Evolutionary conservation across 2,329 filamentous ascomycete genomes (phyloP), one percentile per base, ranked within the genome.

Genomic region (Monascus ruber): DNA sequence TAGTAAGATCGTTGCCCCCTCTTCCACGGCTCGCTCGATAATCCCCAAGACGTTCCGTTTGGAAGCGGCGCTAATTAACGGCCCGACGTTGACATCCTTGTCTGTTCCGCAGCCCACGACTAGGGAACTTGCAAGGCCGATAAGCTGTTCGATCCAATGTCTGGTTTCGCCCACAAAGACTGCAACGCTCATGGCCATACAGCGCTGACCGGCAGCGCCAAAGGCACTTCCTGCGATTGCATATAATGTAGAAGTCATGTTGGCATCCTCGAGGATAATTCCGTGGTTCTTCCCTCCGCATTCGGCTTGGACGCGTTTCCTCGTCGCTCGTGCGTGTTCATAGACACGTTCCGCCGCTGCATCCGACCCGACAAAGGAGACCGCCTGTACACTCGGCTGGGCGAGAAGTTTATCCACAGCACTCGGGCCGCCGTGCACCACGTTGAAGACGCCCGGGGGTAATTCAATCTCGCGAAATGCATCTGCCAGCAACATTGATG

Each of bases 241-340:
- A 49, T 79, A 79, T 31, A 81, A 55, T 1, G 77, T 73, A 38
- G 77, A 72, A 60, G 79, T 78, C 69, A 79, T 80, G 64, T 79
- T 77, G 63, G 71, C 74, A 56, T 81, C 77, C 2, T 76, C 76
- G 26, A 81, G 63, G 10, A 81, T 68, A 33, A 75, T 73, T 29
- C 75, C 76, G 54, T 81, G 77, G 62, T 81, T 81, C 68, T 81
- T 81, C 5, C 77, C 77, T 10, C 77, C 77, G 39, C 80, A 59
- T 59, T 81, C 81, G 48, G 77, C 77, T 55, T 81, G 77, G 7
- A 79, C 73, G 44, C 77, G 73, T 64, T 81, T 81, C 42, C 77
- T 77, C 36, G 78, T 73, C 45, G 74, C 75, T 5, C 73, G 74
- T 5, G 70, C 74, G 34, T 76, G 72, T 34, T 69, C 64, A 63